A percentile compares a stretch with the other conserved stretches of the same genome.
These are phyloP conservation scores for Crucibulum laeve DNA, from an alignment of 768 basidiomycete genomes.

Conservation along the genomic window DNA sequence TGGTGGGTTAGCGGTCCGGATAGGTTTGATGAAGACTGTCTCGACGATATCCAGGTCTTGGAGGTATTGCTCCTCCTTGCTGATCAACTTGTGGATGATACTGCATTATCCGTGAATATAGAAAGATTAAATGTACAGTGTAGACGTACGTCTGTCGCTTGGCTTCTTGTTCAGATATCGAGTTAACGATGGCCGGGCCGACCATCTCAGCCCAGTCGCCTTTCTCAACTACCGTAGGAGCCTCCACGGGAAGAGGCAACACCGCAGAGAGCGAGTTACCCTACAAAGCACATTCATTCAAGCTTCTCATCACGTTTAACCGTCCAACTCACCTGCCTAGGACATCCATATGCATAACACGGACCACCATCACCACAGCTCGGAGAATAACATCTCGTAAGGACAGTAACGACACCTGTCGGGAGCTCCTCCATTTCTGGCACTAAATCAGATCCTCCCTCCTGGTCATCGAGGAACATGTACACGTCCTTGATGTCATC, in stretches of 20 bases:
- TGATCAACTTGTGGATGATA: constrained; percentile 85
- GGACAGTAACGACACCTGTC: constrained; percentile 84
- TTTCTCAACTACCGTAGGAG: constrained; percentile 22
- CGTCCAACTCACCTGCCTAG: constrained; percentile 45
- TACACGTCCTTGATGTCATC: constrained; percentile 93
- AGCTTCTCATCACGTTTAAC: not conserved
- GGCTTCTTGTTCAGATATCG: constrained; percentile 74
- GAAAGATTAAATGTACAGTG: not conserved
- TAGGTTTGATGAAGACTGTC: constrained; percentile 50
- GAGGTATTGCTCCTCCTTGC: constrained; percentile 85
- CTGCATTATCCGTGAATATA: constrained; percentile 17
- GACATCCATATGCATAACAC: constrained; percentile 85
- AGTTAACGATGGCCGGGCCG: constrained; percentile 28
- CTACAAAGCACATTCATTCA: constrained; percentile 10
- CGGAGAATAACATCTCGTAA: constrained; percentile 89
- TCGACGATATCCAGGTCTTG: constrained; percentile 85
- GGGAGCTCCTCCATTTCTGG: constrained; percentile 70
- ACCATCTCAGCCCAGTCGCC: constrained; percentile 47
- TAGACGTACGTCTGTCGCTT: constrained; percentile 66
- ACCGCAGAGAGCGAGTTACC: constrained; percentile 24
- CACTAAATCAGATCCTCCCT: constrained; percentile 55
- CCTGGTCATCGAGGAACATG: constrained; percentile 84
- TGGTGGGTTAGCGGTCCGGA: constrained; percentile 40
- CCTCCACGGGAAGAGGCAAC: constrained; percentile 23
- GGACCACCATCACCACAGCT: constrained; percentile 75